Evolutionary conservation across 2,329 filamentous ascomycete genomes (phyloP).

Genomic region (Fusarium nodosum): DNA sequence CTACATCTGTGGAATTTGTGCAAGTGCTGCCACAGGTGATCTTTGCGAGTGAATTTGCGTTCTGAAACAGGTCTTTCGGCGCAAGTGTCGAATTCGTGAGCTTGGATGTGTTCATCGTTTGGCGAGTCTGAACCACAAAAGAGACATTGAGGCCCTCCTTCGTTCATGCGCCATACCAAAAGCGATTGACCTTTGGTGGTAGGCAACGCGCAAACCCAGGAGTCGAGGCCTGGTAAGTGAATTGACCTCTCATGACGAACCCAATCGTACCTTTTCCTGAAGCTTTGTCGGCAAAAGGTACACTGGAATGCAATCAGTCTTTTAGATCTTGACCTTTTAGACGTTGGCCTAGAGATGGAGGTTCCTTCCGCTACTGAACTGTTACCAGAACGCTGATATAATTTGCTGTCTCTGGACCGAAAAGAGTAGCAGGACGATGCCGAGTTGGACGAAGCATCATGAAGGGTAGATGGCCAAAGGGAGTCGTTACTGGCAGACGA

Average conservation of each 20-base stretch:
- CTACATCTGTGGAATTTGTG: slow-evolving; percentile 61
- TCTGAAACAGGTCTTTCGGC: slow-evolving; percentile 61
- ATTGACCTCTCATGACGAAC: slow-evolving; percentile 65
- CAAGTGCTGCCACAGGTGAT: slow-evolving; percentile 59
- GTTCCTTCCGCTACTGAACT: slow-evolving; percentile 42
- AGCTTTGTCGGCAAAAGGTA: slow-evolving; percentile 56
- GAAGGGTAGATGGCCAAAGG: slow-evolving; percentile 38
- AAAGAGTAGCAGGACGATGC: slow-evolving; percentile 49
- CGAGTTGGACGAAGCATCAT: slow-evolving; percentile 48
- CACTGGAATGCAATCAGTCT: slow-evolving; percentile 53
- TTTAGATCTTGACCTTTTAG: slow-evolving; percentile 25
- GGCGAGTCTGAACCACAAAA: slow-evolving; percentile 56
- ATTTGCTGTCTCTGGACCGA: slow-evolving; percentile 27
- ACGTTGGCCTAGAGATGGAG: slow-evolving; percentile 29
- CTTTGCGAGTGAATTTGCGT: slow-evolving; percentile 59
- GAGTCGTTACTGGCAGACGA: slow-evolving; percentile 53
- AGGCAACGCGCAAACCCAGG: slow-evolving; percentile 65
- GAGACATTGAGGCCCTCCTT: slow-evolving; percentile 58
- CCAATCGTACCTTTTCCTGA: slow-evolving; percentile 59
- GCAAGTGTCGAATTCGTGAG: slow-evolving; percentile 63
- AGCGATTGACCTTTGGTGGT: slow-evolving; percentile 55
- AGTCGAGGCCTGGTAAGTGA: slow-evolving; percentile 59
- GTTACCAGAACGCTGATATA: slow-evolving; percentile 42
- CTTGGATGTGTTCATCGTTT: slow-evolving; percentile 54
- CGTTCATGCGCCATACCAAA: slow-evolving; percentile 63